Percentiles rank a stretch among this genome's conserved stretches.
Evolutionary conservation across 306 rosid species (phyloP).

Genomic region (Dryas alaskensis): DNA sequence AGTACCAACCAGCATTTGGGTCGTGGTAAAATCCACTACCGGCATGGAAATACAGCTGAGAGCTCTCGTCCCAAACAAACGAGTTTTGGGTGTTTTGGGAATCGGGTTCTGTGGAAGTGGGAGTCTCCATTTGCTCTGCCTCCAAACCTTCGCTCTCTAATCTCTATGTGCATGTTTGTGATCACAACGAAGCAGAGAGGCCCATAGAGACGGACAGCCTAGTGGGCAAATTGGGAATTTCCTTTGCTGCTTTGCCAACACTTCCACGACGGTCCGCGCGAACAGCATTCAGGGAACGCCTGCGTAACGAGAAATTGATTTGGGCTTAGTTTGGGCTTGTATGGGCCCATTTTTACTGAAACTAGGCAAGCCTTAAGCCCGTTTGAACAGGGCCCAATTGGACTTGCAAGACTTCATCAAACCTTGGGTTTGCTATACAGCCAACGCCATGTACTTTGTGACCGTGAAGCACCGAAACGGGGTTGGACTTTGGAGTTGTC

Average conservation of each 20-base stretch:
- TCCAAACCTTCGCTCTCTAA: not conserved
- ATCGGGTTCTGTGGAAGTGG: constrained; percentile 18
- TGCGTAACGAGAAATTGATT: not conserved
- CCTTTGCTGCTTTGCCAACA: too few relatives aligned
- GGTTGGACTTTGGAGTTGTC: too few relatives aligned
- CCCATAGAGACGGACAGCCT: too few relatives aligned
- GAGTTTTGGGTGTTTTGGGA: constrained; percentile 27
- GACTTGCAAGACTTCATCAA: too few relatives aligned
- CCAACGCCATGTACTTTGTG: too few relatives aligned
- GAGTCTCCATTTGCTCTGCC: constrained; percentile 7
- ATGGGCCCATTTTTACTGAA: not conserved
- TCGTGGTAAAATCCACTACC: constrained; percentile 89
- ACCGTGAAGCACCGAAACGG: too few relatives aligned
- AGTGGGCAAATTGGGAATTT: too few relatives aligned
- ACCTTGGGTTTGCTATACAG: too few relatives aligned
- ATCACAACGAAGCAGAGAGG: too few relatives aligned
- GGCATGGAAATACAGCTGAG: constrained; percentile 77
- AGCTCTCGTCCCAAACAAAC: constrained; percentile 75
- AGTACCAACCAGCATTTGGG: constrained; percentile 88
- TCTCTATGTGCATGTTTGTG: not conserved
- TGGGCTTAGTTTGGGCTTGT: not conserved
- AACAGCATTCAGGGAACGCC: not conserved
- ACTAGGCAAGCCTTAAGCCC: not conserved
- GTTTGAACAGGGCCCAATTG: not conserved
- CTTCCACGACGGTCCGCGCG: not conserved